phyloP scores from a whole-genome alignment of 2,329 filamentous ascomycete species.

The Exophiala viscosa region DNA sequence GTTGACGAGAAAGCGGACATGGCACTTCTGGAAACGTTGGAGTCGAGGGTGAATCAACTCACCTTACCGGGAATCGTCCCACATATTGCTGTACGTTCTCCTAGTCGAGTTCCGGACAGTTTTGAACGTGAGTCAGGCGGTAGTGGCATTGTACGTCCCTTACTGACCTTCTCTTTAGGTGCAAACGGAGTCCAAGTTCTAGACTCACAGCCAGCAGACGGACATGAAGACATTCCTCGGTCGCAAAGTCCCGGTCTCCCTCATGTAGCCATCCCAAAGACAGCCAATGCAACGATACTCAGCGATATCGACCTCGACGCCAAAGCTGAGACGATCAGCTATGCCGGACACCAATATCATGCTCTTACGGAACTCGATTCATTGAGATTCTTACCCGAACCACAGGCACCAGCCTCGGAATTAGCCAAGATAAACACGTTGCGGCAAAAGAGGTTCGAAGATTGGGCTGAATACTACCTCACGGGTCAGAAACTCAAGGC shows the following conservation, averaged over 20 bases:
- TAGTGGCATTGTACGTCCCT: not conserved
- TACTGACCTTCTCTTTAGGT: not conserved
- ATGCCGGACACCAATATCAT: slow-evolving; percentile 7
- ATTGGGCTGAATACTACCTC: slow-evolving; percentile 19
- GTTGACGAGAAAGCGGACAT: slow-evolving; percentile 11
- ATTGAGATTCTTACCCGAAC: slow-evolving; percentile 11
- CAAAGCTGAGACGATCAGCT: slow-evolving; percentile 19
- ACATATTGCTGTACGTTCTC: not conserved
- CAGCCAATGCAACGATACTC: slow-evolving; percentile 7
- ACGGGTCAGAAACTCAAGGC: slow-evolving; percentile 10
- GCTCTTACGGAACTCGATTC: not conserved
- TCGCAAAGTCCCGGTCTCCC: not conserved
- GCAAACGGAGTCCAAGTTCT: slow-evolving; percentile 1
- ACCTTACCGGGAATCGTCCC: not conserved
- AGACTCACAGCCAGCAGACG: slow-evolving; percentile 6
- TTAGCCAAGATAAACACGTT: slow-evolving; percentile 18
- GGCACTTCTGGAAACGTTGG: slow-evolving; percentile 2
- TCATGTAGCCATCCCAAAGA: not conserved
- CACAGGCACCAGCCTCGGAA: slow-evolving; percentile 5
- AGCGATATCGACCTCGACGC: slow-evolving; percentile 23
- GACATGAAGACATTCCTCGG: not conserved
- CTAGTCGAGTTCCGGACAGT: slow-evolving; percentile 12
- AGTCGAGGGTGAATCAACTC: not conserved
- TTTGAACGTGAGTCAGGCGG: not conserved
- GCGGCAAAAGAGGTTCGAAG: slow-evolving; percentile 19